Evolutionary conservation across 1,284 basidiomycete species (phyloP), one percentile per base, ranked within the genome.

Genomic region (Lignosus rhinocerotis): DNA sequence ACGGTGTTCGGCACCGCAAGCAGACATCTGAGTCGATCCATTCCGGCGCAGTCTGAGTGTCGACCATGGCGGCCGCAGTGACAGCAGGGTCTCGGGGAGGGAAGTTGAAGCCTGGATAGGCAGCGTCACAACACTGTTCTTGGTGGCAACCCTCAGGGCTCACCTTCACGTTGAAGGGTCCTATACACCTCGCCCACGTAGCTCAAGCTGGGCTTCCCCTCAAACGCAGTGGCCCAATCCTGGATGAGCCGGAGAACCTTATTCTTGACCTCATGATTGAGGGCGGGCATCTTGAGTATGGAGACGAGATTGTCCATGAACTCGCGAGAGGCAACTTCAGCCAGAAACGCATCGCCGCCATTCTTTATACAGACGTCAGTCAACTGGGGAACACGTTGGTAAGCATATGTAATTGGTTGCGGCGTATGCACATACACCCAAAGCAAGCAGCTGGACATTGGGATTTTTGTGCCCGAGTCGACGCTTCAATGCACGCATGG

Each of bases 21-120:
- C 97, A 99, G 12, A 96, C 88, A 34, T 96, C 92, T 1, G 94
- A 94, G 72, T 99, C 96, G 45, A 94, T 90, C 96, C 96, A 99
- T 68, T 96, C 93, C 0, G 96, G 96, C 0, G 96, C 89, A 2
- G 88, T 92, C 66, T 90, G 83, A 0, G 92, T 94, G 68, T 94
- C 91, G 1, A 93, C 88, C 89, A 94, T 93, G 9, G 87, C 91
- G 19, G 90, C 84, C 49, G 82, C 90, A 14, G 85, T 80, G 10
- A 84, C 74, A 2, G 84, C 80, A 19, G 84, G 78, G 68, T 94
- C 92, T 64, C 86, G 85, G 0, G 92, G 88, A 38, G 94, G 94
- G 71, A 96, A 96, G 50, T 82, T 85, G 73, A 86, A 92, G 30
- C 92, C 88, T 91, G 69, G 51, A 42, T 38, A 11, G 31, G 54